A percentile compares a stretch with the other conserved stretches of the same genome.
These are phyloP conservation scores for Papiliotrema terrestris DNA, from an alignment of 1,284 basidiomycete species.

Conservation along the genomic window DNA sequence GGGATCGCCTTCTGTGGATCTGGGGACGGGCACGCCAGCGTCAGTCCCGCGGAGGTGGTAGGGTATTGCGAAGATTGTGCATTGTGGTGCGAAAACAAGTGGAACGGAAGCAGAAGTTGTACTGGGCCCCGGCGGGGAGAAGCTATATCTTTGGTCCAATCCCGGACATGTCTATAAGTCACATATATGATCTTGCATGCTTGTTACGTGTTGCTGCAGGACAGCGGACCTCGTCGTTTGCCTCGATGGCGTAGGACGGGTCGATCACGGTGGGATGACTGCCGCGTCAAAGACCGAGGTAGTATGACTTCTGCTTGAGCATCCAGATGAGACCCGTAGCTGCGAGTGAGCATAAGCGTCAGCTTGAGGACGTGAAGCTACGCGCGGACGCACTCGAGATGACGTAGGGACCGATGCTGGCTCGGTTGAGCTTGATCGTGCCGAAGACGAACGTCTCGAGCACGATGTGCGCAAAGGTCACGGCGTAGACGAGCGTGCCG, in stretches of 20 bases:
- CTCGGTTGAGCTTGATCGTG: conserved; percentile 64
- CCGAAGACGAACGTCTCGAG: conserved; percentile 81
- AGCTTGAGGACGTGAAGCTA: background rate
- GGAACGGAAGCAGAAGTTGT: too few relatives aligned
- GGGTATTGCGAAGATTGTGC: too few relatives aligned
- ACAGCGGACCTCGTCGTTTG: too few relatives aligned
- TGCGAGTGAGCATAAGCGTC: too few relatives aligned
- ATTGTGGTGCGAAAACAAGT: background rate
- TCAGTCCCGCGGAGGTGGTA: background rate
- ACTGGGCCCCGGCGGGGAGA: too few relatives aligned
- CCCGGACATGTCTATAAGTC: too few relatives aligned
- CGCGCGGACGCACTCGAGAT: conserved; percentile 69
- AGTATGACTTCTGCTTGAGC: conserved; percentile 30
- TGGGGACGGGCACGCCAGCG: conserved; percentile 17
- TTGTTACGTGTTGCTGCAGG: too few relatives aligned
- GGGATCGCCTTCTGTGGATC: conserved; percentile 29
- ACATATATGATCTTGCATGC: too few relatives aligned
- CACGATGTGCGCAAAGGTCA: conserved; percentile 84
- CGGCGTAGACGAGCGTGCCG: conserved; percentile 77
- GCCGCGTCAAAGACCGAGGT: conserved; percentile 11
- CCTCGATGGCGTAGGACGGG: too few relatives aligned
- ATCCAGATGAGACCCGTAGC: conserved; percentile 33
- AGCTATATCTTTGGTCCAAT: too few relatives aligned
- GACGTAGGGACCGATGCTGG: conserved; percentile 72
- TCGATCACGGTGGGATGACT: too few relatives aligned